Evolutionary conservation across 192 early-diverging fungal genomes (phyloP).

Genomic region (Mortierella claussenii): DNA sequence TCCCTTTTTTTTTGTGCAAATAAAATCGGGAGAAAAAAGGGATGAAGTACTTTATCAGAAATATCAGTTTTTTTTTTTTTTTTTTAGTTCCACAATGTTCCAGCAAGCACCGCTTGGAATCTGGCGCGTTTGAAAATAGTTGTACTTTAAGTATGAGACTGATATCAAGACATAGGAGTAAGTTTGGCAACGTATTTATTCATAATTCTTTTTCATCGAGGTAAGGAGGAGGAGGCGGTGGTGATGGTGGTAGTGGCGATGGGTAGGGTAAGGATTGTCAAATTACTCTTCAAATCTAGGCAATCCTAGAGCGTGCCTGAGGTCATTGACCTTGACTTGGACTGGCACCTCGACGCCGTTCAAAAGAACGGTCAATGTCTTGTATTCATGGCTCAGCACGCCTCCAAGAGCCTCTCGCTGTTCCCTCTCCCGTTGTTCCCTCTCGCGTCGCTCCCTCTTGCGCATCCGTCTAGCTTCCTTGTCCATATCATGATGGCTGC

Average conservation of each 20-base stretch:
- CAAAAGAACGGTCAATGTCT: no score
- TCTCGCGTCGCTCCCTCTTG: no score
- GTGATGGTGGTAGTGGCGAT: neutral
- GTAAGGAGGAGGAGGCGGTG: neutral
- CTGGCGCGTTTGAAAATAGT: conserved; percentile 19
- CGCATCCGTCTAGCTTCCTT: neutral
- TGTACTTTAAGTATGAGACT: neutral
- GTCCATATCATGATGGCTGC: neutral
- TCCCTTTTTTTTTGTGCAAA: neutral
- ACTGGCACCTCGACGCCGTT: neutral
- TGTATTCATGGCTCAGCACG: no score
- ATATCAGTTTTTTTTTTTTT: conserved; percentile 17
- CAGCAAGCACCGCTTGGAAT: conserved; percentile 23
- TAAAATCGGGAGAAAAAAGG: neutral
- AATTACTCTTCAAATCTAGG: no score
- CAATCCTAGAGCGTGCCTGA: no score
- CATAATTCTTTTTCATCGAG: neutral
- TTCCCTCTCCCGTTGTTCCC: no score
- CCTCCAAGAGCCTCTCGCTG: no score
- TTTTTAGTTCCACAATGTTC: conserved; percentile 29
- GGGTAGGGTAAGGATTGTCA: no score
- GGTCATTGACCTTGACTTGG: neutral
- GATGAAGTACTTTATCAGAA: conserved; percentile 7
- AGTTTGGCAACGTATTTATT: neutral
- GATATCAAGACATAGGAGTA: neutral